These are phyloP conservation scores for Vaccinium vitisidaea DNA, from an alignment of 148 eudicot species.

Conservation along the genomic window DNA sequence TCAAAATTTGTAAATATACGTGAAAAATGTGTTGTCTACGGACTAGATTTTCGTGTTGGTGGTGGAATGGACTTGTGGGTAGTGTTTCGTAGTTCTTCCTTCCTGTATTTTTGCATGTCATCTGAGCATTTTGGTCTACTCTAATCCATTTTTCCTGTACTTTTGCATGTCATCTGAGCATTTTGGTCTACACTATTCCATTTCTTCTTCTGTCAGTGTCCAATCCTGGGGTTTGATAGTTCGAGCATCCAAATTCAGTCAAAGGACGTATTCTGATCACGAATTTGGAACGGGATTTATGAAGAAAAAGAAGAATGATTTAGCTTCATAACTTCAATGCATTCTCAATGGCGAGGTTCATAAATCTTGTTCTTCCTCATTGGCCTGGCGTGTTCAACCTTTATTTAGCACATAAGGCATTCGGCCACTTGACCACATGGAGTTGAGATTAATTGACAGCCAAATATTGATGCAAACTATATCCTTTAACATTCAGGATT, in stretches of 20 bases:
- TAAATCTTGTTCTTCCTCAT: neutral
- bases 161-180: neutral
- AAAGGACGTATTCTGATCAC: neutral
- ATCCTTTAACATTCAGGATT: neutral
- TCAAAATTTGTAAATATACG: slow-evolving; percentile 4
- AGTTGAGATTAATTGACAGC: neutral
- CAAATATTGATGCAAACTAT: neutral
- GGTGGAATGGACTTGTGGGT: neutral
- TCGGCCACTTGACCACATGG: neutral
- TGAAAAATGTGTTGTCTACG: neutral
- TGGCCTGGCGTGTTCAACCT: neutral
- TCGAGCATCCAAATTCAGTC: neutral
- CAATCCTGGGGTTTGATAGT: neutral
- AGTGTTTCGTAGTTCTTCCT: neutral
- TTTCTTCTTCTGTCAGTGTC: neutral
- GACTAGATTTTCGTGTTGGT: neutral
- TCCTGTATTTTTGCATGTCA: neutral
- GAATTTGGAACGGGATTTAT: neutral
- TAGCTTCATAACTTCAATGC: neutral
- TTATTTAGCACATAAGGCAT: neutral
- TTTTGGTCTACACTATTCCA: too few species aligned
- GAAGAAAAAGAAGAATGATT: neutral
- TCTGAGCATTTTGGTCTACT: neutral
- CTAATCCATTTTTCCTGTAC: too few species aligned
- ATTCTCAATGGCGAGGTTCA: neutral